These are phyloP conservation scores for Ulmus americana DNA, from an alignment of 331 rosid species.

Conservation along the genomic window DNA sequence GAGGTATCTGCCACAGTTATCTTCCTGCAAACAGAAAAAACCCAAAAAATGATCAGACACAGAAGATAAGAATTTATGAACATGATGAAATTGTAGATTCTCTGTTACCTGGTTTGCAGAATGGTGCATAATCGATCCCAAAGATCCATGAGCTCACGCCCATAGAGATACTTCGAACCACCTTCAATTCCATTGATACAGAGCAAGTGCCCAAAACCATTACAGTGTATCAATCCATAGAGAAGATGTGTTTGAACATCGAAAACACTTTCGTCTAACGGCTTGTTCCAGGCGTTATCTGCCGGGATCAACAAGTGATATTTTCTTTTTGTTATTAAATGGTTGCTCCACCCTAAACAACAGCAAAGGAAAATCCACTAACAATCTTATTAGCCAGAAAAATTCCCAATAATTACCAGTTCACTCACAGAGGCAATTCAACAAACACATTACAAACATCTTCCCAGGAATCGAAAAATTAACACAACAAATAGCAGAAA, in stretches of 20 bases:
- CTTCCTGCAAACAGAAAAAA: conserved; percentile 41
- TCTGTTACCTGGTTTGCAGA: conserved; percentile 44
- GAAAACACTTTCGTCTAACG: conserved; percentile 42
- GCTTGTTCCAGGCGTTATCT: conserved; percentile 62
- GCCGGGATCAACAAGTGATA: conserved; percentile 70
- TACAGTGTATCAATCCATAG: conserved; percentile 70
- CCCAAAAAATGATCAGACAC: neutral
- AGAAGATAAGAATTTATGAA: no score
- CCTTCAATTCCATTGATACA: conserved; percentile 81
- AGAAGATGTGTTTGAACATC: conserved; percentile 57
- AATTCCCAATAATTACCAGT: neutral
- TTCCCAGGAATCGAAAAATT: neutral
- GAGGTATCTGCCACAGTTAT: conserved; percentile 71
- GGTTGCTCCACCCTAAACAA: conserved; percentile 80
- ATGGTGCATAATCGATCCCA: conserved; percentile 67
- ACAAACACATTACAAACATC: neutral
- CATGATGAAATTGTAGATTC: neutral
- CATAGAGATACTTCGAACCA: conserved; percentile 69
- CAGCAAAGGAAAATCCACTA: conserved; percentile 5
- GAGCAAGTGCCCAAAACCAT: conserved; percentile 82
- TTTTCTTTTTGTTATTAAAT: conserved; percentile 65
- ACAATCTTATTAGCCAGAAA: neutral
- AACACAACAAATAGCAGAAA: neutral
- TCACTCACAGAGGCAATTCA: no score
- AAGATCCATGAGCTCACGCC: conserved; percentile 82